These are phyloP conservation scores for Alectoria sarmentosa DNA, from an alignment of 495 filamentous ascomycete species.

Conservation along the genomic window DNA sequence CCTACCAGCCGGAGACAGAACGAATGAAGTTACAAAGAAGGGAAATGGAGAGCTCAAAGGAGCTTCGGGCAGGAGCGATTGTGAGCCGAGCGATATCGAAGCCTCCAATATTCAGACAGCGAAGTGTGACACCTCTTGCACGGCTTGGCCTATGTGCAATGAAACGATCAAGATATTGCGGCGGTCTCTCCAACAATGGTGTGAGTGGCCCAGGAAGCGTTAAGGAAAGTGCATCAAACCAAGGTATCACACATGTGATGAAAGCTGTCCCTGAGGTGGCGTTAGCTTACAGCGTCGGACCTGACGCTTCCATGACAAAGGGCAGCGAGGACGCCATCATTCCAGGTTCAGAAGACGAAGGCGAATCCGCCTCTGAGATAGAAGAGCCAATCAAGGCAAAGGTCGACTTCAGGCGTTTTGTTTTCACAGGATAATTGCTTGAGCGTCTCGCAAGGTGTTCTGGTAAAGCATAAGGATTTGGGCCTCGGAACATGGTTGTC, in stretches of 20 bases:
- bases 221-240: not conserved
- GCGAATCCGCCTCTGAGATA: not conserved
- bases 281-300: conserved; percentile 8
- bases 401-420: conserved; percentile 23
- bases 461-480: not conserved
- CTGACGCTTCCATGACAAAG: conserved; percentile 24
- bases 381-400: not conserved
- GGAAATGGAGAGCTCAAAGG: conserved; percentile 1
- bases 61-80: not conserved
- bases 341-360: conserved; percentile 57
- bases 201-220: not conserved
- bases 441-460: not conserved
- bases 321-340: conserved; percentile 75
- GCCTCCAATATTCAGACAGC: conserved; percentile 28
- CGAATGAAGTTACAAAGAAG: conserved; percentile 7
- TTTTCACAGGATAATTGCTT: conserved; percentile 14
- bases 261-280: not conserved
- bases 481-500: not conserved
- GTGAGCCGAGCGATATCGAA: conserved; percentile 2
- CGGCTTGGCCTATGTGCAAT: conserved; percentile 42
- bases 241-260: not conserved
- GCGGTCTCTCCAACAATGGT: conserved; percentile 4
- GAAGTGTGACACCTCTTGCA: conserved; percentile 40
- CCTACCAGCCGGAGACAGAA: conserved; percentile 9
- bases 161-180: conserved; percentile 35